These are phyloP conservation scores for Nicotiana sylvestris DNA, from an alignment of 257 asterid genomes.

Conservation along the genomic window DNA sequence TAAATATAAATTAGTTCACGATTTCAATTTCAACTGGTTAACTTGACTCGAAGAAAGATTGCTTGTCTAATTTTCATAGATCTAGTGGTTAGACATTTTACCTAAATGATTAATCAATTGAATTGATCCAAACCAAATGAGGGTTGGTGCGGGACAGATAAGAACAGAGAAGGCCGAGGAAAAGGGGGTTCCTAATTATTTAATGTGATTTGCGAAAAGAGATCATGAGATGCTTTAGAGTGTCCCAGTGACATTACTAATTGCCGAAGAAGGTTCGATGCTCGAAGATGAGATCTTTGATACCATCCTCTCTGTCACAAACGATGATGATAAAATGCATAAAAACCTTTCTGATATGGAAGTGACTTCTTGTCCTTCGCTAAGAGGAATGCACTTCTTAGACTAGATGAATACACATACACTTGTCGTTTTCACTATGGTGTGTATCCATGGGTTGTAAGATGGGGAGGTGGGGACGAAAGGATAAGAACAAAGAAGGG, in stretches of 20 bases:
- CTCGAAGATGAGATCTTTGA: background rate
- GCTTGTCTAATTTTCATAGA: background rate
- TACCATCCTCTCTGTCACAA: background rate
- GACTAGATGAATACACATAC: background rate
- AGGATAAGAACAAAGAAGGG: background rate
- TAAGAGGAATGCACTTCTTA: background rate
- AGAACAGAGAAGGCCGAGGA: background rate
- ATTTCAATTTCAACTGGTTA: background rate
- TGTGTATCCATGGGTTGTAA: background rate
- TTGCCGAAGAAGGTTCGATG: background rate
- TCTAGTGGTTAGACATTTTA: background rate
- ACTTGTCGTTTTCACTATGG: background rate
- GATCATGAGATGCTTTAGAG: slow-evolving; percentile 5
- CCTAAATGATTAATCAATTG: background rate
- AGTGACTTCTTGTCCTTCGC: background rate
- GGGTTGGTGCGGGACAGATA: background rate
- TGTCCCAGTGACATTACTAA: background rate
- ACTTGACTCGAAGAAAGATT: background rate
- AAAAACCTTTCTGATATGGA: background rate
- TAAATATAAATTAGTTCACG: background rate
- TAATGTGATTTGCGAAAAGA: background rate
- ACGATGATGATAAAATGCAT: background rate
- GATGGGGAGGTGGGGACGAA: background rate
- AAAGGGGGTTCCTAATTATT: background rate
- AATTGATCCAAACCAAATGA: background rate